phyloP scores from a whole-genome alignment of 1,284 basidiomycete genomes.

The Ganoderma sinense region DNA sequence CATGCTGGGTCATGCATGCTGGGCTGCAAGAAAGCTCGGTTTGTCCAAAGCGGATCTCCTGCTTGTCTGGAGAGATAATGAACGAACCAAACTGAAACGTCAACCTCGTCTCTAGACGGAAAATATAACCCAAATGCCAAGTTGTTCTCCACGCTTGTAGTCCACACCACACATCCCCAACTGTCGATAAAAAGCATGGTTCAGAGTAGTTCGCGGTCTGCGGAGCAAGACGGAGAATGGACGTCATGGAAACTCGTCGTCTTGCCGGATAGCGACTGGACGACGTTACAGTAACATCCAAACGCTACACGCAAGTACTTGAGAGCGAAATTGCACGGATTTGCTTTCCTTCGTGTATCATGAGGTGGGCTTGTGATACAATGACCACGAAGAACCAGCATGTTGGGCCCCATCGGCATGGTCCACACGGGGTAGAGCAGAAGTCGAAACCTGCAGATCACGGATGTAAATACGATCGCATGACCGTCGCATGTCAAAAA shows the following conservation, averaged over 20 bases:
- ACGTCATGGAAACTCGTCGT: neutral
- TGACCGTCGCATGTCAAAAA: neutral
- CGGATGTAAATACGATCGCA: neutral
- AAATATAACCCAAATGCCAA: neutral
- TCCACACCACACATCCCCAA: neutral
- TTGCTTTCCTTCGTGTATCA: neutral
- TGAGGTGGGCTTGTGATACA: neutral
- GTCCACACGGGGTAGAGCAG: neutral
- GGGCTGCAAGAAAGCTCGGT: neutral
- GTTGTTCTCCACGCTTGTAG: neutral
- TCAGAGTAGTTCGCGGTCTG: neutral
- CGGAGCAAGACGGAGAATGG: neutral
- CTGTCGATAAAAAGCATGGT: neutral
- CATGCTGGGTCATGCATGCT: neutral
- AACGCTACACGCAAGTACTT: neutral
- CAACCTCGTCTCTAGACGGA: neutral
- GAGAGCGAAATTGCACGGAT: neutral
- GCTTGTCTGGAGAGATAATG: neutral
- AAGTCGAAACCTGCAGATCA: neutral
- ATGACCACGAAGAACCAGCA: neutral
- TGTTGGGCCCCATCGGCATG: neutral
- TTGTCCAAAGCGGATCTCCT: neutral
- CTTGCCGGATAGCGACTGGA: neutral
- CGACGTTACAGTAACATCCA: neutral
- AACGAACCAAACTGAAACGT: neutral